Conservation (phyloP, 164 flowering plant genomes). For the Paratinospora sagittata region DNA sequence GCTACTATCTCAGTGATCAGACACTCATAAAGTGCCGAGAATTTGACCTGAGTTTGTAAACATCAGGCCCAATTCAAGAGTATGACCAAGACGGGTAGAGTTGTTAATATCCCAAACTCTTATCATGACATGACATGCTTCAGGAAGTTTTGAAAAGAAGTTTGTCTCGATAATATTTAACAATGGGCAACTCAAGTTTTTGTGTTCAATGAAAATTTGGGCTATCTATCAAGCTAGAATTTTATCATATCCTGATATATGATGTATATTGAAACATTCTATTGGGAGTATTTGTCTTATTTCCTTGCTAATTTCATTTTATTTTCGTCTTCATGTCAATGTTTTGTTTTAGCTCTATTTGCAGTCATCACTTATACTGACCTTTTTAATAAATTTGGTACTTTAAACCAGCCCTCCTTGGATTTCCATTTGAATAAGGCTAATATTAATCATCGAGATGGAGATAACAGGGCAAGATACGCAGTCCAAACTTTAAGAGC, state of each 20-base stretch:
- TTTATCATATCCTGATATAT: not conserved
- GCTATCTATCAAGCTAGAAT: not conserved
- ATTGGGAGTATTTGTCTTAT: not conserved
- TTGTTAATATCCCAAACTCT: not conserved
- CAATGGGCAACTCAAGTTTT: not conserved
- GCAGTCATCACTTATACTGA: not conserved
- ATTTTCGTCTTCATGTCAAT: not conserved
- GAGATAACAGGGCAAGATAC: constrained; percentile 31
- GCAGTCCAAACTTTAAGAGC: constrained; percentile 23
- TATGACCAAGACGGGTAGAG: not conserved
- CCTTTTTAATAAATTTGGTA: not conserved
- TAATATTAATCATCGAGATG: constrained; percentile 24
- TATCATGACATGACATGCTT: too few species aligned
- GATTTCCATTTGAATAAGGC: constrained; percentile 36
- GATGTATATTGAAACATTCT: too few species aligned
- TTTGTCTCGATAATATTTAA: not conserved
- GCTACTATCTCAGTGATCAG: not conserved
- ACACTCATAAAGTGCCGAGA: not conserved
- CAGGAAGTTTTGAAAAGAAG: too few species aligned
- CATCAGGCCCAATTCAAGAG: not conserved
- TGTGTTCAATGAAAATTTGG: too few species aligned
- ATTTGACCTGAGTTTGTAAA: not conserved
- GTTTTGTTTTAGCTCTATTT: not conserved
- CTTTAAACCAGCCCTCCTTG: constrained; percentile 35
- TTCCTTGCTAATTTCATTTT: not conserved